Evolutionary conservation across 768 basidiomycete genomes (phyloP).

Genomic region (Tubosaeta sp.): DNA sequence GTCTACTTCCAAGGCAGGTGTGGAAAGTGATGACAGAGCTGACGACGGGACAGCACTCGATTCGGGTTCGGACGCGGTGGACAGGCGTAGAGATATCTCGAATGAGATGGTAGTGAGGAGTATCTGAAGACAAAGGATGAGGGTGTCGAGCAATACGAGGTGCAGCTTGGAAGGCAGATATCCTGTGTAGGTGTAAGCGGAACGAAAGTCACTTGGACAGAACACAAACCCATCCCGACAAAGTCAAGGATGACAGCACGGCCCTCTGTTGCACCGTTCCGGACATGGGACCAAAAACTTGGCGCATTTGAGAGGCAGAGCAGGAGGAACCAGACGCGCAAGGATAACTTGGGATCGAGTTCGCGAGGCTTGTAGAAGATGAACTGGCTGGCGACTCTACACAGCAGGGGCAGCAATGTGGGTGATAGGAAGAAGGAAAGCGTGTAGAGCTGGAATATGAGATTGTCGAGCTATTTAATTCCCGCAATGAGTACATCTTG

Average conservation of each 20-base stretch:
- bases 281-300: conserved; percentile 59
- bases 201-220: not conserved
- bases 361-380: conserved; percentile 66
- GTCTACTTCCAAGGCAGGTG: conserved; percentile 26
- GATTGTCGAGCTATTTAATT: conserved; percentile 53
- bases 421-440: conserved; percentile 78
- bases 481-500: conserved; percentile 9
- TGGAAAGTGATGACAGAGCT: conserved; percentile 19
- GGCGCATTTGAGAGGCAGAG: conserved; percentile 55
- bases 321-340: conserved; percentile 64
- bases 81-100: conserved; percentile 46
- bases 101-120: conserved; percentile 66
- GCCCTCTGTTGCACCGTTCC: conserved; percentile 49
- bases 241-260: conserved; percentile 71
- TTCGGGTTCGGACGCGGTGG: conserved; percentile 41
- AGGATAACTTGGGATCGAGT: conserved; percentile 56
- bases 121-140: conserved; percentile 64
- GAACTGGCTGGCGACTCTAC: conserved; percentile 56
- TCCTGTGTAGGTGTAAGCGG: conserved; percentile 33
- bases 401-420: conserved; percentile 39
- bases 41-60: conserved; percentile 27
- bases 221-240: conserved; percentile 64
- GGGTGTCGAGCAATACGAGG: conserved; percentile 61
- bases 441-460: conserved; percentile 69
- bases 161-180: conserved; percentile 61